Conservation (phyloP, 1,284 basidiomycete species). For the Sporisorium reilianum region DNA sequence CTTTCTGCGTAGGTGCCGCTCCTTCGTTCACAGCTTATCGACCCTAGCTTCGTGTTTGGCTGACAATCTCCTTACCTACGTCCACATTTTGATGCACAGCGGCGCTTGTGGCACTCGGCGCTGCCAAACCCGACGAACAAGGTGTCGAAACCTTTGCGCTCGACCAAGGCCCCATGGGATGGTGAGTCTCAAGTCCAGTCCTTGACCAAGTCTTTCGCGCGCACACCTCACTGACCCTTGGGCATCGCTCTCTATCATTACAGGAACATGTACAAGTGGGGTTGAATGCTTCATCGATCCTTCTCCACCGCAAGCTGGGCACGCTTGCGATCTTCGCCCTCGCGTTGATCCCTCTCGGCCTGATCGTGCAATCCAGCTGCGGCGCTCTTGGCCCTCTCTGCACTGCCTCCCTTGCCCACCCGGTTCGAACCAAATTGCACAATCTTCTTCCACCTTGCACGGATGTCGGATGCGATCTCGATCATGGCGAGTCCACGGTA, state of each 20-base stretch:
- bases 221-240: neutral
- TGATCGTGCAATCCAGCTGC: slow-evolving; percentile 55
- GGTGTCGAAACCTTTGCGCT: slow-evolving; percentile 29
- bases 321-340: slow-evolving; percentile 44
- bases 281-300: slow-evolving; percentile 26
- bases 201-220: neutral
- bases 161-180: slow-evolving; percentile 52
- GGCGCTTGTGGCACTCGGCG: slow-evolving; percentile 40
- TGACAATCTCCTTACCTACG: neutral
- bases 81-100: slow-evolving; percentile 11
- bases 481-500: slow-evolving; percentile 64
- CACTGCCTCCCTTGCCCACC: slow-evolving; percentile 40
- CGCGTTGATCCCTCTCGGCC: slow-evolving; percentile 34
- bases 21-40: neutral
- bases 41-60: neutral
- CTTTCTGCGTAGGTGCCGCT: slow-evolving; percentile 45
- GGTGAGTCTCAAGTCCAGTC: slow-evolving; percentile 28
- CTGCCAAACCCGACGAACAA: slow-evolving; percentile 40
- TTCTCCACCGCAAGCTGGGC: slow-evolving; percentile 38
- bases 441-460: slow-evolving; percentile 45
- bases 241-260: slow-evolving; percentile 26
- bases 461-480: slow-evolving; percentile 60
- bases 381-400: slow-evolving; percentile 46
- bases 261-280: slow-evolving; percentile 63
- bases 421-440: slow-evolving; percentile 43